These are phyloP conservation scores for Neoascochyta sp. DNA, from an alignment of 2,329 filamentous ascomycete genomes.

Conservation along the genomic window DNA sequence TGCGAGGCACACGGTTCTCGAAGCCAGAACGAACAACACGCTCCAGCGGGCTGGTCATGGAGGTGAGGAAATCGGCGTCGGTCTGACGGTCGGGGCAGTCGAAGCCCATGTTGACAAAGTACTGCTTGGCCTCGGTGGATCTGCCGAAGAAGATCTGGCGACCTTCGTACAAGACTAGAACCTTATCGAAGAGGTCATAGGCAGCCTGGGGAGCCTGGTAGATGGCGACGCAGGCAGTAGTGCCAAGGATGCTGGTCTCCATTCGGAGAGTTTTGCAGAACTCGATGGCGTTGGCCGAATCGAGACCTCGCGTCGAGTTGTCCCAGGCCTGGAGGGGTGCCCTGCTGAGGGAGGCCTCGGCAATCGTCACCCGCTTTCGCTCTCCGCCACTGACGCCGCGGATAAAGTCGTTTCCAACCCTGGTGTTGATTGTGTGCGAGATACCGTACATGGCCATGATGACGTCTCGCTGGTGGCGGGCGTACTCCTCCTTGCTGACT, in stretches of 20 bases:
- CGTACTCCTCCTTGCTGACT: constrained; percentile 53
- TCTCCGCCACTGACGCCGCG: constrained; percentile 73
- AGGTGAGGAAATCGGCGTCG: constrained; percentile 73
- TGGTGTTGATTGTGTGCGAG: constrained; percentile 67
- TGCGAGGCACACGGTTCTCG: constrained; percentile 47
- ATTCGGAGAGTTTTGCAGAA: constrained; percentile 68
- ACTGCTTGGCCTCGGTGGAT: constrained; percentile 60
- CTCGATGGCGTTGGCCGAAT: constrained; percentile 71
- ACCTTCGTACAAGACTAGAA: constrained; percentile 63
- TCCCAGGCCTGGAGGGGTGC: constrained; percentile 70
- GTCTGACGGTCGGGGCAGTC: constrained; percentile 68
- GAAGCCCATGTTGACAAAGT: constrained; percentile 70
- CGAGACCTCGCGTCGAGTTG: constrained; percentile 70
- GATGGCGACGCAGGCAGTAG: constrained; percentile 67
- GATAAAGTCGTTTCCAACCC: constrained; percentile 71
- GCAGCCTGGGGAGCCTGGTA: constrained; percentile 68
- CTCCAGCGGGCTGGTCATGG: constrained; percentile 57
- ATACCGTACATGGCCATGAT: constrained; percentile 66
- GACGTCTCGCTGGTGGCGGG: constrained; percentile 64
- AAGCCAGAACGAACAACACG: constrained; percentile 45
- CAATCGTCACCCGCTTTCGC: constrained; percentile 77
- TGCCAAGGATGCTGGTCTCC: constrained; percentile 63
- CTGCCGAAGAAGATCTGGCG: constrained; percentile 70
- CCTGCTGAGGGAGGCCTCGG: constrained; percentile 67
- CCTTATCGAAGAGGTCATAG: constrained; percentile 69